Base-by-base conservation (phyloP, 202 grass and related monocot species). In the Bolboschoenoplectus hybrid region DNA sequence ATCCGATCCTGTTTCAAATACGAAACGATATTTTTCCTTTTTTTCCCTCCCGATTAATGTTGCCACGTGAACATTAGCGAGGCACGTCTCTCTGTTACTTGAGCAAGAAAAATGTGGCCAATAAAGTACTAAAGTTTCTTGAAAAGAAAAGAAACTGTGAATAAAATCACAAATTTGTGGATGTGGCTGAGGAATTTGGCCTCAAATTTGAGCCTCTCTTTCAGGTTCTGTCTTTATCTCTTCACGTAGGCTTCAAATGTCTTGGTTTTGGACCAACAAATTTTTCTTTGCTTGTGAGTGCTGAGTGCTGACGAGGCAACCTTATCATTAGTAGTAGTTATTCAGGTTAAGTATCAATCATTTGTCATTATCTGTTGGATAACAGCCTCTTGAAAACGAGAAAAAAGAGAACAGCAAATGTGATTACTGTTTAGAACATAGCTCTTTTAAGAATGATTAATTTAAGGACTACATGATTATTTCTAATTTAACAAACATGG, bases 161-260 rank as follows among this genome's bases (percentile, higher is more conserved):
- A 67, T 67, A 39, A 63, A 63, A 63, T 63, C 60, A 62, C 26
- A 32, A 63, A 9, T 71, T 46, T 45, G 41, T 51, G 47, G 47
- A 75, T 53, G 72, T 55, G 47, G 49, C 67, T 52, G 10, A 53
- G 26, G 36, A 52, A 75, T 75, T 46, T 10, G 26, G 45, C 72
- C 19, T 75, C 47, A 51, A 52, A 76, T 14, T 53, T 53, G 47
- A 53, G 72, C 49, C 73, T 76, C 17, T 72, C 46, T 75, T 55
- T 75, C 9, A 32, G 45, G 34, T 45, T 52, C 47, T 53, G 1
- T 76, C 73, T 76, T 55, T 55, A 55, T 76, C 73, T 75, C 10
- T 75, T 74, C 17, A 12, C 12, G 49, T 76, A 55, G 49, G 49
- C 20, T 76, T 55, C 10, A 76, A 16, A 55, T 55, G 46, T 76